phyloP scores from a whole-genome alignment of 2,329 filamentous ascomycete genomes.

The Aspergillus tamarii region DNA sequence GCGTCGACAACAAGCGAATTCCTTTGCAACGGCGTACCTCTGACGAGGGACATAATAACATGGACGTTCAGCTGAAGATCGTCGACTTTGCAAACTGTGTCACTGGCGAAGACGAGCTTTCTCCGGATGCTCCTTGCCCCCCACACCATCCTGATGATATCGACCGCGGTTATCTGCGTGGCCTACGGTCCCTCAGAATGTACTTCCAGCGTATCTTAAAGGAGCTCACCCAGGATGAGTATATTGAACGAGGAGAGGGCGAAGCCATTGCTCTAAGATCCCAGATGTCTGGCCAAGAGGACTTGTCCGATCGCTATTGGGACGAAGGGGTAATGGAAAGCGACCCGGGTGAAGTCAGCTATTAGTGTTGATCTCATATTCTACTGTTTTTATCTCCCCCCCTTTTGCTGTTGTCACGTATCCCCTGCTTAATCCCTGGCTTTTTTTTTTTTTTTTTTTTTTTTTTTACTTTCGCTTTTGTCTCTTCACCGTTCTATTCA shows the following conservation, averaged over 20 bases:
- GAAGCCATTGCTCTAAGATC: conserved; percentile 44
- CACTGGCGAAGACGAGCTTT: conserved; percentile 74
- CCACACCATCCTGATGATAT: conserved; percentile 78
- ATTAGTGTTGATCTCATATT: conserved; percentile 27
- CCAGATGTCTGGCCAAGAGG: conserved; percentile 35
- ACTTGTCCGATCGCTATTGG: conserved; percentile 39
- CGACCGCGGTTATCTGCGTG: conserved; percentile 86
- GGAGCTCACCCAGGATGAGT: conserved; percentile 63
- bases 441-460: conserved; percentile 1
- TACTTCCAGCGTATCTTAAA: conserved; percentile 88
- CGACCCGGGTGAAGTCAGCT: conserved; percentile 49
- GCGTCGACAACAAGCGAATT: conserved; percentile 36
- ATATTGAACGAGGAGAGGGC: conserved; percentile 48
- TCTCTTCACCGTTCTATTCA: conserved; percentile 12
- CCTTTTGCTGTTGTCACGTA: conserved; percentile 13
- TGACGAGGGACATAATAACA: conserved; percentile 42
- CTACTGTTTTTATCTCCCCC: conserved; percentile 11
- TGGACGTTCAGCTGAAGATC: conserved; percentile 79
- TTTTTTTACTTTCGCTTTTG: conserved; percentile 11
- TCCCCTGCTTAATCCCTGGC: conserved; percentile 4
- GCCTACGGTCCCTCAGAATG: conserved; percentile 73
- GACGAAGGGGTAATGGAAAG: conserved; percentile 47
- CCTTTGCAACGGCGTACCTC: conserved; percentile 33
- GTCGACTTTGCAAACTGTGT: conserved; percentile 98
- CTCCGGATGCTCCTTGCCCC: conserved; percentile 69